Conservation (phyloP, 1,284 basidiomycete genomes). For the Neonothopanus nambi region DNA sequence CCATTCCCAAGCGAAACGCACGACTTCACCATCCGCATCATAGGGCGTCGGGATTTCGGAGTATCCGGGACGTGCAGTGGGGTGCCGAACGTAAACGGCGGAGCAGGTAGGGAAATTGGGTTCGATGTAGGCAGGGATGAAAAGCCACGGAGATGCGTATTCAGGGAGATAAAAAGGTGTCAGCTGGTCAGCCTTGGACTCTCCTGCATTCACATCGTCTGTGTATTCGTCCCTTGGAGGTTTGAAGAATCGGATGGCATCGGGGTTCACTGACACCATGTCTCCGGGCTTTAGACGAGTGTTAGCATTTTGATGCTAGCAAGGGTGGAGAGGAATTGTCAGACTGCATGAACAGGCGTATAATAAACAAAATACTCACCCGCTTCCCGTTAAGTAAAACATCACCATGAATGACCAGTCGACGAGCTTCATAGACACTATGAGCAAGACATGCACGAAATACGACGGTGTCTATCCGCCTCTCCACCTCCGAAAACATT, state of each 20-base stretch:
- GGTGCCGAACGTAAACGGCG: constrained; percentile 92
- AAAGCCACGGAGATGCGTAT: constrained; percentile 90
- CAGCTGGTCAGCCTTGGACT: constrained; percentile 27
- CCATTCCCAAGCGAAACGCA: constrained; percentile 92
- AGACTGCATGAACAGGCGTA: constrained; percentile 9
- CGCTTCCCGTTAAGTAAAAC: constrained; percentile 90
- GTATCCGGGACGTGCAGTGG: constrained; percentile 89
- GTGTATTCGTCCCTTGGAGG: constrained; percentile 32
- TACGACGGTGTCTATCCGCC: constrained; percentile 89
- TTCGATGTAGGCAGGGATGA: constrained; percentile 95
- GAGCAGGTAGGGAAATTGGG: constrained; percentile 91
- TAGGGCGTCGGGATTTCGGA: constrained; percentile 94
- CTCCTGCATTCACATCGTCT: constrained; percentile 31
- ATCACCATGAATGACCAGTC: constrained; percentile 85
- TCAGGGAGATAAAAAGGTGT: constrained; percentile 88
- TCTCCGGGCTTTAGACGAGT: constrained; percentile 94
- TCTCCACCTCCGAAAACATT: constrained; percentile 93
- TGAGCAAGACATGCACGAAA: constrained; percentile 92
- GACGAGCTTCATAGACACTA: constrained; percentile 87
- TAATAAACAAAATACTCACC: constrained; percentile 47
- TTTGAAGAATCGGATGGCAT: constrained; percentile 77
- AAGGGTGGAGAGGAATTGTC: too few species aligned
- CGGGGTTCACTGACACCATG: constrained; percentile 87
- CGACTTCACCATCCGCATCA: constrained; percentile 88
- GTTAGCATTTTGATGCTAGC: constrained; percentile 82